Evolutionary conservation across 805 yeast genomes (phyloP).

Genomic region (Deakozyma indianensis): DNA sequence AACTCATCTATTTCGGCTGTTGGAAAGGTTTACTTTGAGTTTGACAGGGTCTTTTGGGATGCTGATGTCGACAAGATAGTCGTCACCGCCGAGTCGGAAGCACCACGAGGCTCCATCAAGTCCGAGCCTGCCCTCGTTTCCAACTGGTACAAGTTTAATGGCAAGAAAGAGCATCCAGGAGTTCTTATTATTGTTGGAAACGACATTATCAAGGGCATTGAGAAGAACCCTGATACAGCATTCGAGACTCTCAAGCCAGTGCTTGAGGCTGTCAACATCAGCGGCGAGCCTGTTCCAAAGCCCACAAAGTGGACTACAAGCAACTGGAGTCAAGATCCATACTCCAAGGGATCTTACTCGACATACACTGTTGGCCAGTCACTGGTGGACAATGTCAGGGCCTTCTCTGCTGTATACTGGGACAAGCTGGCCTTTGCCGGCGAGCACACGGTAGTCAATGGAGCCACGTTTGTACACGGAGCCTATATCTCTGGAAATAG

Average conservation of each 20-base stretch:
- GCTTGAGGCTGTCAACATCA: conserved; percentile 13
- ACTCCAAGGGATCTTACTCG: conserved; percentile 58
- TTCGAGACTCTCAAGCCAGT: conserved; percentile 13
- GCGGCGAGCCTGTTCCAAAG: conserved; percentile 12
- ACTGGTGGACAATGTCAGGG: conserved; percentile 48
- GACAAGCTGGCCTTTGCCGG: conserved; percentile 64
- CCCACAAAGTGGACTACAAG: conserved; percentile 32
- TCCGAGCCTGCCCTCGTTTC: conserved; percentile 40
- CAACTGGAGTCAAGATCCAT: conserved; percentile 59
- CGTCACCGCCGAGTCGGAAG: conserved; percentile 36
- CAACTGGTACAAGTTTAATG: conserved; percentile 38
- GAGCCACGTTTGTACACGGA: conserved; percentile 84
- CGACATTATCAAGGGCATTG: conserved; percentile 45
- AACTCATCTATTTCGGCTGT: conserved; percentile 33
- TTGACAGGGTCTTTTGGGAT: conserved; percentile 48
- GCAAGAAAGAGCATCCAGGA: conserved; percentile 28
- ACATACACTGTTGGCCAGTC: conserved; percentile 56
- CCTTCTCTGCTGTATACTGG: conserved; percentile 40
- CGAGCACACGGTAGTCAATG: conserved; percentile 71
- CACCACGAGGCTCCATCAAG: conserved; percentile 6
- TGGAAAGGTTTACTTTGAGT: conserved; percentile 63
- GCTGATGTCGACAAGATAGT: conserved; percentile 35
- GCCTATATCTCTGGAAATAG: conserved; percentile 67
- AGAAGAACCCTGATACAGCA: conserved; percentile 25
- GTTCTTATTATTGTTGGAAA: conserved; percentile 52